These are phyloP conservation scores for Mortierella antarctica DNA, from an alignment of 192 early-diverging fungal species.

Conservation along the genomic window DNA sequence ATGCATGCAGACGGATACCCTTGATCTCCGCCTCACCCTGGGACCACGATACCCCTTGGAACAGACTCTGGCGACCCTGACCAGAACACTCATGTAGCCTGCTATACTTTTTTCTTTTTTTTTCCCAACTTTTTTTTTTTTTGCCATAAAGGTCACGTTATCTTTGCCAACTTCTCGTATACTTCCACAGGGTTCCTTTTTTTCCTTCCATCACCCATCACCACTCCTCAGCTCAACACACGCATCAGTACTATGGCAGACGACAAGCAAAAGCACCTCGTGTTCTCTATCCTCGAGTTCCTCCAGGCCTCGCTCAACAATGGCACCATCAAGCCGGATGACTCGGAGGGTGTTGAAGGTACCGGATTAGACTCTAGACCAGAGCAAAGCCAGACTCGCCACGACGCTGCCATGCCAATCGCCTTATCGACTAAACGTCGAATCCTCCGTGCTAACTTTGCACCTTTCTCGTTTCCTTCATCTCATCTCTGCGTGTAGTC, in stretches of 20 bases:
- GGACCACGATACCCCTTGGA: slow-evolving; percentile 22
- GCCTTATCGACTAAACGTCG: too few species aligned
- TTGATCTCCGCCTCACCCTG: neutral
- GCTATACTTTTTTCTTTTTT: neutral
- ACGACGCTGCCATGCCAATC: neutral
- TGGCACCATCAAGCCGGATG: slow-evolving; percentile 78
- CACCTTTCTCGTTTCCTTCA: neutral
- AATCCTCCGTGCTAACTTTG: neutral
- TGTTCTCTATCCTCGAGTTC: slow-evolving; percentile 88
- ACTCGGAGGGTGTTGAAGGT: slow-evolving; percentile 87
- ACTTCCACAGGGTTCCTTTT: slow-evolving; percentile 1
- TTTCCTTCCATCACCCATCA: neutral
- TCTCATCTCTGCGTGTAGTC: slow-evolving; percentile 55
- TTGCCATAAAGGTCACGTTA: slow-evolving; percentile 12
- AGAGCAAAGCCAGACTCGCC: neutral
- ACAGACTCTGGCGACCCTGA: slow-evolving; percentile 1
- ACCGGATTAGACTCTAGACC: slow-evolving; percentile 3
- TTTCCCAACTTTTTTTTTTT: neutral
- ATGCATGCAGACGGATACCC: neutral
- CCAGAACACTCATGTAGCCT: neutral
- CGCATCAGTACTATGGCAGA: slow-evolving; percentile 55
- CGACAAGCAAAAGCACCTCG: slow-evolving; percentile 77
- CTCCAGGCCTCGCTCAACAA: slow-evolving; percentile 74
- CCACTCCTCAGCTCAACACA: slow-evolving; percentile 1
- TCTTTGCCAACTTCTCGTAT: neutral